Evolutionary conservation across 345 rosid species (phyloP), one percentile per base, ranked within the genome.

Genomic region (Melaleuca alternifolia): DNA sequence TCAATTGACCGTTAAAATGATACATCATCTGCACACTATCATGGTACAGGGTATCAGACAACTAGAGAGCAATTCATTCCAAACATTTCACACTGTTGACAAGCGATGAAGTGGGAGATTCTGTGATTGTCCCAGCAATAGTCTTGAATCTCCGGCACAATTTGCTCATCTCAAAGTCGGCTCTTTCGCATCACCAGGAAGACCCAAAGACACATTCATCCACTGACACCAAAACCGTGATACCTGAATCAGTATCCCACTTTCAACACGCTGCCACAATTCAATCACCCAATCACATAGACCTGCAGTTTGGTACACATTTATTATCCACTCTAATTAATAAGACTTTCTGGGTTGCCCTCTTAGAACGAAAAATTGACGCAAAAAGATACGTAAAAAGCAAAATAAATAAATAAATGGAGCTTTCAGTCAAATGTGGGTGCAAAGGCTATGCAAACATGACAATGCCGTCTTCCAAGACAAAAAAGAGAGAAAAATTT

Each of bases 181-280:
- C 83, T 88, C 88, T 20, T 89, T 92, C 41, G 84, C 90, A 54
- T 91, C 91, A 24, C 88, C 88, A 16, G 92, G 92, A 71, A 71
- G 13, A 85, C 91, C 92, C 89, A 91, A 87, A 9, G 92, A 89
- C 51, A 91, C 56, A 61, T 85, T 79, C 87, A 91, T 79, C 50
- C 88, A 57, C 37, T 88, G 81, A 28, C 50, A 75, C 52, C 89
- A 83, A 13, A 71, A 51, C 51, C 71, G 71, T 8, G 62, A 46
- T 84, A 56, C 88, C 89, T 86, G 87, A 83, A 84, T 71, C 81
- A 71, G 46, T 71, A 28, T 83, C 57, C 12, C 46, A 51, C 85
- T 54, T n/a, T 51, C 44, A 7, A 51, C 54, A 51, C 57, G 30
- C 46, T 83, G 54, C 57, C 44, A 41, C 57, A 14, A 26, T 51